Conservation (phyloP, 208 protist genomes). For the Spongospora subterranea region DNA sequence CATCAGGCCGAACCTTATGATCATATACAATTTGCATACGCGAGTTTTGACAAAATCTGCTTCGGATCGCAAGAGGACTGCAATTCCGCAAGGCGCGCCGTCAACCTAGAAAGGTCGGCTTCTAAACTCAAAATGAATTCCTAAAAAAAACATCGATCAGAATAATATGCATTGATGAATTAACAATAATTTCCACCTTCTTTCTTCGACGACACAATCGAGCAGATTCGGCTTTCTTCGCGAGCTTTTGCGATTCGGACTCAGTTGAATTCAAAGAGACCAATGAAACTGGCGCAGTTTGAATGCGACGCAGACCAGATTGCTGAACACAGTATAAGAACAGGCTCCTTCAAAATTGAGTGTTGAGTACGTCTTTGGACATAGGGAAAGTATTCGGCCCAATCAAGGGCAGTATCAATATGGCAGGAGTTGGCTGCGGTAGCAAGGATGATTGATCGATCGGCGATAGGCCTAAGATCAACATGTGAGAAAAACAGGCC, state of each 20-base stretch:
- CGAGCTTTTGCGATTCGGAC: background rate
- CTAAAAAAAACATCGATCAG: background rate
- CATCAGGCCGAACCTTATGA: background rate
- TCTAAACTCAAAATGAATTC: background rate
- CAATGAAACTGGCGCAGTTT: constrained; percentile 27
- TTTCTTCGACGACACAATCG: background rate
- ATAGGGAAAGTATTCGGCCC: background rate
- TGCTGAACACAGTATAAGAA: background rate
- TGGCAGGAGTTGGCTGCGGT: background rate
- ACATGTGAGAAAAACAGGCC: background rate
- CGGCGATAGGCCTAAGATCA: background rate
- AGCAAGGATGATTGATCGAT: background rate
- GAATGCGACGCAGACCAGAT: background rate
- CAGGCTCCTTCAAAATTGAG: background rate
- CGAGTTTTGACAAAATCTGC: background rate
- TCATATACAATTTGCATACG: background rate
- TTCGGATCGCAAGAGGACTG: background rate
- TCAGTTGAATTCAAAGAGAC: background rate
- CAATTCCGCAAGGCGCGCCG: constrained; percentile 1
- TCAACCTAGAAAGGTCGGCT: background rate
- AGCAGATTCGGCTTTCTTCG: constrained; percentile 28
- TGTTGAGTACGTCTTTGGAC: background rate
- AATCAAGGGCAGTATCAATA: background rate
- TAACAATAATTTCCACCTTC: too few relatives aligned
- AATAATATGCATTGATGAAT: too few relatives aligned